A percentile compares a stretch with the other conserved stretches of the same genome.
Conservation (phyloP, 139 green algal genomes). For the Chlamydomonas incerta region DNA sequence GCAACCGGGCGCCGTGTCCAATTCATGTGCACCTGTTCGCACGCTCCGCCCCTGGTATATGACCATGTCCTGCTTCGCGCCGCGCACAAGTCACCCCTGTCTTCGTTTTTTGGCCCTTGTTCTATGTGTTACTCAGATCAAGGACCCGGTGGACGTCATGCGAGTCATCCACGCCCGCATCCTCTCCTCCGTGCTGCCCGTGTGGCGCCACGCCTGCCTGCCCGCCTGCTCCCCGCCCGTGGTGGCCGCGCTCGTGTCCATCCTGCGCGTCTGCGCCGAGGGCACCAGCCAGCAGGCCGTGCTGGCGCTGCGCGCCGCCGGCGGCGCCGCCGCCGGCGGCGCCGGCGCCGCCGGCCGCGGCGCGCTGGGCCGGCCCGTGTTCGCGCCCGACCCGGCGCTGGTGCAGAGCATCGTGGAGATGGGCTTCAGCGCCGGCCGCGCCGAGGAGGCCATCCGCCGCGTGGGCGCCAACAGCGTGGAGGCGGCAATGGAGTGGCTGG, state of each 20-base stretch:
- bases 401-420: slow-evolving; percentile 89
- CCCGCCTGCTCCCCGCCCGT: slow-evolving; percentile 40
- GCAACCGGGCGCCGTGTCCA: no score
- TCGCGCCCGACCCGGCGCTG: slow-evolving; percentile 59
- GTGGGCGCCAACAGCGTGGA: slow-evolving; percentile 88
- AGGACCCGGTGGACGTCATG: slow-evolving; percentile 64
- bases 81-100: no score
- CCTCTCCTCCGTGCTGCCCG: slow-evolving; percentile 74
- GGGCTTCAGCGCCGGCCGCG: slow-evolving; percentile 84
- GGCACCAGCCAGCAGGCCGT: slow-evolving; percentile 45
- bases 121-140: no score
- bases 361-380: slow-evolving; percentile 18
- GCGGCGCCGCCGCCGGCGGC: neutral
- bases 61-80: no score
- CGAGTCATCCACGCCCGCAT: slow-evolving; percentile 64
- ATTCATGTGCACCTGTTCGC: no score
- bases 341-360: neutral
- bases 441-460: slow-evolving; percentile 80
- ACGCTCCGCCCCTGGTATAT: no score
- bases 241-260: slow-evolving; percentile 62
- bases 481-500: slow-evolving; percentile 94
- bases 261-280: slow-evolving; percentile 72
- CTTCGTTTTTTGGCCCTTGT: no score
- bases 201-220: slow-evolving; percentile 76
- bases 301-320: slow-evolving; percentile 22